These are phyloP conservation scores for Globisporangium uncinulatum DNA, from an alignment of 352 stramenopile genomes.

Conservation along the genomic window DNA sequence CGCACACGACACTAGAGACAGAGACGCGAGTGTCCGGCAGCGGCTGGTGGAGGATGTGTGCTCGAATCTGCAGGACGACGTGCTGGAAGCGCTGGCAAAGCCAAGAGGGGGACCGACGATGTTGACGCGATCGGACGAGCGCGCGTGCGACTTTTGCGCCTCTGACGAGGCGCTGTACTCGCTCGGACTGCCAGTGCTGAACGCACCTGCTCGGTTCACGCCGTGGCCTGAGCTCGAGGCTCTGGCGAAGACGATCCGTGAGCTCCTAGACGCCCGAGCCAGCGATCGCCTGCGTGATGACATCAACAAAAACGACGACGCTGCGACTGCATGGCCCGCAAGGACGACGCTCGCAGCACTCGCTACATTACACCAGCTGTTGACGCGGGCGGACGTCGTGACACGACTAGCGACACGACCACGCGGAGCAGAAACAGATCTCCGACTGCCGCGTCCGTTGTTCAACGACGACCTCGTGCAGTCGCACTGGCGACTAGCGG, in stretches of 20 bases:
- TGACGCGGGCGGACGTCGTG: constrained; percentile 9
- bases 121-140: neutral
- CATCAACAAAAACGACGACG: neutral
- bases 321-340: neutral
- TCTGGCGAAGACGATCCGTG: constrained; percentile 1
- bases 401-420: neutral
- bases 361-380: constrained; percentile 5
- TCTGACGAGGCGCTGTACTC: neutral
- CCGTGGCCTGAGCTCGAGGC: constrained; percentile 5
- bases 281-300: neutral
- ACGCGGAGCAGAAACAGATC: neutral
- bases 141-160: constrained; percentile 8
- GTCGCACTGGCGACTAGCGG: neutral
- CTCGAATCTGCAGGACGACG: constrained; percentile 33
- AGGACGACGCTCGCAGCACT: constrained; percentile 3
- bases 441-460: neutral
- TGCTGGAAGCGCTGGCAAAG: constrained; percentile 24
- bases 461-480: neutral
- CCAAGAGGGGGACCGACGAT: constrained; percentile 2
- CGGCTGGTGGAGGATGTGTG: constrained; percentile 29
- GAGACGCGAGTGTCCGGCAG: neutral
- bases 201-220: neutral
- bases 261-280: neutral
- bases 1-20: neutral
- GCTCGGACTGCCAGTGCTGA: neutral